Conservation (phyloP, 805 yeast species). For the Hanseniaspora lachancei region DNA sequence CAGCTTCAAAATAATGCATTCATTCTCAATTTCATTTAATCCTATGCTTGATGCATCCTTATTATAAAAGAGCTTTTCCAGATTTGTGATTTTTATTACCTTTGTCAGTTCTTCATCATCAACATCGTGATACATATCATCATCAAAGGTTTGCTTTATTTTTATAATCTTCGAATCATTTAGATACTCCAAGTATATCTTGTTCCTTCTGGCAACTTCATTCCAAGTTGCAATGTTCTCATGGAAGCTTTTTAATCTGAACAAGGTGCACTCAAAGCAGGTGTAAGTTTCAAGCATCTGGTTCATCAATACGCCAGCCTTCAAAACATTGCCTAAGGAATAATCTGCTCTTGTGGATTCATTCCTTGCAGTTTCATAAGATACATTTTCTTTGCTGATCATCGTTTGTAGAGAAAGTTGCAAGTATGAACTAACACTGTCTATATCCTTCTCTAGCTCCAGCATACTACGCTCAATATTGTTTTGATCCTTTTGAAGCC, state of each 20-base stretch:
- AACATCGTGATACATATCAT: constrained; percentile 58
- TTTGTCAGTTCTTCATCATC: constrained; percentile 30
- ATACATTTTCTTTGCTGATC: background rate
- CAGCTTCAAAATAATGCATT: constrained; percentile 1
- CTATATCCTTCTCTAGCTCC: background rate
- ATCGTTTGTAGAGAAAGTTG: background rate
- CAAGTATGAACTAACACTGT: constrained; percentile 2
- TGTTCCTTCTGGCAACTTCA: constrained; percentile 51
- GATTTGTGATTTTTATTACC: background rate
- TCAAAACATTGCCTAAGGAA: background rate
- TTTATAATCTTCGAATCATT: constrained; percentile 20
- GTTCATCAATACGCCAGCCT: background rate
- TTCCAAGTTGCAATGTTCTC: constrained; percentile 40
- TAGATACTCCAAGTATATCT: constrained; percentile 26
- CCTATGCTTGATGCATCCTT: constrained; percentile 2
- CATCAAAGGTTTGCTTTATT: constrained; percentile 49
- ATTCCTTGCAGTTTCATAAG: background rate
- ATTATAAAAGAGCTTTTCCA: constrained; percentile 9
- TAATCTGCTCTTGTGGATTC: background rate
- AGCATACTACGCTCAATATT: background rate
- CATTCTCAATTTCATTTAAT: background rate
- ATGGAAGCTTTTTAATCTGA: constrained; percentile 12
- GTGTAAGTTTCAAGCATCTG: background rate
- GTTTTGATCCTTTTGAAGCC: background rate
- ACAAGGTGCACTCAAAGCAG: background rate